A percentile compares a stretch with the other conserved stretches of the same genome.
phyloP scores from a whole-genome alignment of 257 asterid species.

The Ilex aquifolium region DNA sequence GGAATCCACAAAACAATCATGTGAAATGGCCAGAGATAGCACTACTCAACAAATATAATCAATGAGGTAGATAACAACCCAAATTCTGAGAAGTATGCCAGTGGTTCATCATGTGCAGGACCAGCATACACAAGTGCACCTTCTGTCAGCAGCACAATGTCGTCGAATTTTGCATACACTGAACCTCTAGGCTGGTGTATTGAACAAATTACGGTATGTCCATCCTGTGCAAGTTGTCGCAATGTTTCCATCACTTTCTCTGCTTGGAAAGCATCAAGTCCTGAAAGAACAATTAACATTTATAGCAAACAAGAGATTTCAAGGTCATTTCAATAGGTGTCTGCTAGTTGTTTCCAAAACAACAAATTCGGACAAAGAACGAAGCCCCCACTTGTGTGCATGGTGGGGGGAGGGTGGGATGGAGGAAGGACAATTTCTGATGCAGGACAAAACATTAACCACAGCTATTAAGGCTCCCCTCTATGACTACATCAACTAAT shows the following conservation, averaged over 20 bases:
- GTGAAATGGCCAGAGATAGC: no score
- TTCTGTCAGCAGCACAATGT: slow-evolving; percentile 79
- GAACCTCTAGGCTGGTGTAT: slow-evolving; percentile 99
- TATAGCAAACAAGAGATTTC: no score
- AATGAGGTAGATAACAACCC: slow-evolving; percentile 54
- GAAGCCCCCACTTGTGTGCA: no score
- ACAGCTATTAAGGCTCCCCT: no score
- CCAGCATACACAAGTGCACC: slow-evolving; percentile 91
- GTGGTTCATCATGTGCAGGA: slow-evolving; percentile 71
- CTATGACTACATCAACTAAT: no score
- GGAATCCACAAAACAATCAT: no score
- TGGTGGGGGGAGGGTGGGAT: no score
- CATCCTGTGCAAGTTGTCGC: slow-evolving; percentile 83
- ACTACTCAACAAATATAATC: background rate
- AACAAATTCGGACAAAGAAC: no score
- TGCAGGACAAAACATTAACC: no score
- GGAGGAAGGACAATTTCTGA: no score
- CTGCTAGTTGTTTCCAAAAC: no score
- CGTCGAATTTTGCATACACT: slow-evolving; percentile 90
- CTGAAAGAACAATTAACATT: slow-evolving; percentile 37
- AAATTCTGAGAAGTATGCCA: slow-evolving; percentile 70
- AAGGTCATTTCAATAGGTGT: no score
- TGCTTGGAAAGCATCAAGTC: slow-evolving; percentile 99
- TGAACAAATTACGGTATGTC: slow-evolving; percentile 95
- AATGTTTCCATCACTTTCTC: slow-evolving; percentile 97